Percentiles rank a stretch among this genome's conserved stretches.
These are phyloP conservation scores for Suillus subaureus DNA, from an alignment of 768 basidiomycete species.

Conservation along the genomic window DNA sequence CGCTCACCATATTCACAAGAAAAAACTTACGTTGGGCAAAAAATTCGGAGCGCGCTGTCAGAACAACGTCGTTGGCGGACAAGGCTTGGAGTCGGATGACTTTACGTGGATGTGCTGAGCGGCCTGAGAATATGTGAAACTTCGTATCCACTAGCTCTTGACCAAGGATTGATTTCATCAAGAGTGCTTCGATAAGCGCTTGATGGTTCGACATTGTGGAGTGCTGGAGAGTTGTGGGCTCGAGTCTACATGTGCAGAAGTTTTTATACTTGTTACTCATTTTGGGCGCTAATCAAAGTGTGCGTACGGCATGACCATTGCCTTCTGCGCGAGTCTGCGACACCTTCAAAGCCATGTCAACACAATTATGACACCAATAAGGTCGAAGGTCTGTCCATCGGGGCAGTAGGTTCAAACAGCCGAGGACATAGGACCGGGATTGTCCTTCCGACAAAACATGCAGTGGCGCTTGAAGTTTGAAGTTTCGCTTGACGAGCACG, in stretches of 20 bases:
- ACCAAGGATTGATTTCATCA: constrained; percentile 28
- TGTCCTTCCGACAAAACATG: no score
- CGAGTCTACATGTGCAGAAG: background rate
- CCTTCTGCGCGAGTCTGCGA: background rate
- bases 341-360: no score
- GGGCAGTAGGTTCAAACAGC: background rate
- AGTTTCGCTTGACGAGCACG: background rate
- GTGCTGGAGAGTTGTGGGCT: background rate
- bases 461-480: background rate
- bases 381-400: background rate
- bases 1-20: background rate
- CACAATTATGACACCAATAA: background rate
- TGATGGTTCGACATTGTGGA: constrained; percentile 11
- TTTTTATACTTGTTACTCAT: no score
- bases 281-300: no score
- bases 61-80: constrained; percentile 29
- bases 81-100: constrained; percentile 25
- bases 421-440: background rate
- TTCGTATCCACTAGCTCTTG: constrained; percentile 33
- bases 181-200: constrained; percentile 19
- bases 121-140: constrained; percentile 32
- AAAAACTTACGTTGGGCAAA: constrained; percentile 27
- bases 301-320: no score
- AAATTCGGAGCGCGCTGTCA: constrained; percentile 29
- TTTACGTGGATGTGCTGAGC: constrained; percentile 14